Evolutionary conservation across 495 filamentous ascomycete genomes (phyloP).

Genomic region (Articulospora tetracladia): DNA sequence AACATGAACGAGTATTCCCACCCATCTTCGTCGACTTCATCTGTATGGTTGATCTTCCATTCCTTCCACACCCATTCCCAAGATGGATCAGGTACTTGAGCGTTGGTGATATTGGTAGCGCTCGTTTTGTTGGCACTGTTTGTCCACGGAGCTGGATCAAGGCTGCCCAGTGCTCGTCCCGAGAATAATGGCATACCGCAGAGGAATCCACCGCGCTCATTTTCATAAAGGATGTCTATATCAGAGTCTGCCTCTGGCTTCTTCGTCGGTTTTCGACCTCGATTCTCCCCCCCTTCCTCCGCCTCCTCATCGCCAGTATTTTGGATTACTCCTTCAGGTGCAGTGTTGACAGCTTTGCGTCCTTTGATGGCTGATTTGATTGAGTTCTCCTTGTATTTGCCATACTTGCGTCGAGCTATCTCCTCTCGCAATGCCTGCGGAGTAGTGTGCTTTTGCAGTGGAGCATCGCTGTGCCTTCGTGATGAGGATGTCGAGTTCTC

Average conservation of each 20-base stretch:
- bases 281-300: constrained; percentile 16
- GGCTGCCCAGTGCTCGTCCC: constrained; percentile 74
- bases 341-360: constrained; percentile 16
- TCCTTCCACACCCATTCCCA: constrained; percentile 96
- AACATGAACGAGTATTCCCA: constrained; percentile 97
- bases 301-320: constrained; percentile 11
- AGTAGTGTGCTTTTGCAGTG: constrained; percentile 14
- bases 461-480: constrained; percentile 21
- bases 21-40: constrained; percentile 85
- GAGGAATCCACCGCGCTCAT: constrained; percentile 78
- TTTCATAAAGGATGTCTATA: constrained; percentile 93
- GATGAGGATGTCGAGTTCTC: constrained; percentile 18
- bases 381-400: constrained; percentile 55
- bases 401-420: constrained; percentile 54
- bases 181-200: constrained; percentile 91
- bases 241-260: constrained; percentile 41
- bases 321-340: background rate
- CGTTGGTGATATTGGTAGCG: constrained; percentile 82
- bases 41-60: constrained; percentile 90
- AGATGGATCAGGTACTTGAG: constrained; percentile 89
- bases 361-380: constrained; percentile 28
- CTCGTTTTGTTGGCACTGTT: constrained; percentile 67
- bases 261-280: constrained; percentile 10
- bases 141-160: constrained; percentile 86
- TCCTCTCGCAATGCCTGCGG: constrained; percentile 36